Base-by-base conservation (phyloP, 2,329 filamentous ascomycete species). In the Arthroderma sp. region DNA sequence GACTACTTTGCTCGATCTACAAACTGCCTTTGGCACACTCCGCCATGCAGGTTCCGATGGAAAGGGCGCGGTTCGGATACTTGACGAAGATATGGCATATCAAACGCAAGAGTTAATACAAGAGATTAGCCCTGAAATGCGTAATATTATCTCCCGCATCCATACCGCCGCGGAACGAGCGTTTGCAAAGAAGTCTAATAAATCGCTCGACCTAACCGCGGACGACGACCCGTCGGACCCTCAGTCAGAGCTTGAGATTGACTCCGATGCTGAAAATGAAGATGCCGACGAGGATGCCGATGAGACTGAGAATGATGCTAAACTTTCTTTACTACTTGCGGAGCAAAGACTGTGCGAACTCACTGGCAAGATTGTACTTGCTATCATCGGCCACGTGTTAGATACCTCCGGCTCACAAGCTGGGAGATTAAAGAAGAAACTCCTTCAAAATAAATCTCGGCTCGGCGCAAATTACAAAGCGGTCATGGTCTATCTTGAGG, bases 341-440 rank as follows among this genome's bases (percentile, higher is more conserved):
- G 91, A 96, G 63, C 83, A 89, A 58, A 77, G 80, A 15, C 74
- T 96, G 1, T 96, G 89, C 63, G 83, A 89, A 55, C 71, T 95
- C 28, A 81, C 88, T 0, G 82, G 80, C 50, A 93, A 91, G 59
- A 77, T 94, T 37, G 83, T 95, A 33, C 75, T 94, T 36, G 83
- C 82, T 8, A 79, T 94, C 22, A 70, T 83, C 6, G 85, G 80
- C 15, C 79, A 78, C 43, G 78, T 87, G 36, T 70, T 95, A 42
- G 86, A 93, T 57, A 66, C 71, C 36, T 70, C 68, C 1, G 78
- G 76, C 5, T 66, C 73, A 7, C 67, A 75, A 29, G 73, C 73
- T 6, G 79, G 77, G 29, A 77, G 76, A 57, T 72, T 94, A 32
- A 75, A 77, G 50, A 76, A 78, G 54, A 75, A 87, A 15, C 69